Evolutionary conservation across 306 rosid genomes (phyloP).

Genomic region (Gillenia trifoliata): DNA sequence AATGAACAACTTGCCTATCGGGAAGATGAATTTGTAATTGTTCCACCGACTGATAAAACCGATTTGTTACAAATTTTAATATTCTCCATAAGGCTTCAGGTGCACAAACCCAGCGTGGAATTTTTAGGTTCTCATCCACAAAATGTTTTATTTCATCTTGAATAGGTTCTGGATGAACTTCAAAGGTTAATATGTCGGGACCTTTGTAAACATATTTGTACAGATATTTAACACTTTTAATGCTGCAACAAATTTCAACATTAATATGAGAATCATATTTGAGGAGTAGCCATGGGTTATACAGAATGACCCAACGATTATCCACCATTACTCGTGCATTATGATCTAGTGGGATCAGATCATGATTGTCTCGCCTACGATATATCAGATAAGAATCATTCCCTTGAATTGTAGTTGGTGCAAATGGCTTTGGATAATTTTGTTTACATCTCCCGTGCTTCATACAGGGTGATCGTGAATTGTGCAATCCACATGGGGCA

Average conservation of each 20-base stretch:
- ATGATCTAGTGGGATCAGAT: background rate
- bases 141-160: background rate
- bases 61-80: background rate
- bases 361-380: background rate
- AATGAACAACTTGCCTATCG: background rate
- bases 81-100: background rate
- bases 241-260: background rate
- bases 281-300: background rate
- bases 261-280: background rate
- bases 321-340: background rate
- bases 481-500: background rate
- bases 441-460: background rate
- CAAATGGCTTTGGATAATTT: background rate
- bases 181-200: background rate
- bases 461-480: background rate
- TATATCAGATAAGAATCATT: background rate
- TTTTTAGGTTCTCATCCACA: too few species aligned
- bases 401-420: background rate
- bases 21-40: background rate
- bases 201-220: background rate
- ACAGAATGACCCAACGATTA: background rate
- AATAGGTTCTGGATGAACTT: background rate
- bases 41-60: background rate
- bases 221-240: background rate
- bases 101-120: background rate